Percentiles rank a stretch among this genome's conserved stretches.
These are phyloP conservation scores for Coemansia sp. DNA, from an alignment of 371 early-diverging fungal genomes.

Conservation along the genomic window DNA sequence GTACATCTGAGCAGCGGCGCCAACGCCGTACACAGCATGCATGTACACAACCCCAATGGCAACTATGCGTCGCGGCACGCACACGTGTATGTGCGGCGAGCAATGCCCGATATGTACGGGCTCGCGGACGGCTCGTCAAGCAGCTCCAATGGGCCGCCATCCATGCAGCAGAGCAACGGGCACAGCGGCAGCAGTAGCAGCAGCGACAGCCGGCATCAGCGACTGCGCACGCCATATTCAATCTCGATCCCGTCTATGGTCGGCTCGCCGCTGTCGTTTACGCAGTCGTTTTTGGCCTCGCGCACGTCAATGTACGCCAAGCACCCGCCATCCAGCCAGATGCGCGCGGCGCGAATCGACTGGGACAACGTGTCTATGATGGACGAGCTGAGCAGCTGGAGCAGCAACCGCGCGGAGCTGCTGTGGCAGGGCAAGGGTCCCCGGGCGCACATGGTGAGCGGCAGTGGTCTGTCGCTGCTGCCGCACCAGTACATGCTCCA, in stretches of 20 bases:
- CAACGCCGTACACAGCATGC: neutral
- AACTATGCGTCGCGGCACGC: neutral
- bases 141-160: conserved; percentile 21
- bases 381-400: conserved; percentile 23
- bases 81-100: neutral
- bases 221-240: conserved; percentile 32
- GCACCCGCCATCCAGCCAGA: conserved; percentile 48
- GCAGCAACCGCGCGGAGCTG: neutral
- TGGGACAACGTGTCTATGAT: conserved; percentile 47
- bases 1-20: neutral
- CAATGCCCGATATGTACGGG: neutral
- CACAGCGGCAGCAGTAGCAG: conserved; percentile 8
- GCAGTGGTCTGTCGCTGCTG: neutral
- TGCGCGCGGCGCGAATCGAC: conserved; percentile 48
- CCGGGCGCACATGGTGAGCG: conserved; percentile 7
- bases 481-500: neutral
- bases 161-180: conserved; percentile 6
- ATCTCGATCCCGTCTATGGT: conserved; percentile 46
- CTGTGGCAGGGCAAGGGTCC: neutral
- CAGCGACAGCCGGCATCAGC: conserved; percentile 10
- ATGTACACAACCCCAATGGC: neutral
- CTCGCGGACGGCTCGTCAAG: conserved; percentile 9
- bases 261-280: conserved; percentile 46
- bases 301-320: conserved; percentile 44
- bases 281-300: conserved; percentile 44